A percentile compares a stretch with the other conserved stretches of the same genome.
These are phyloP conservation scores for Xerocomus amazonicus DNA, from an alignment of 1,284 basidiomycete species.

Conservation along the genomic window DNA sequence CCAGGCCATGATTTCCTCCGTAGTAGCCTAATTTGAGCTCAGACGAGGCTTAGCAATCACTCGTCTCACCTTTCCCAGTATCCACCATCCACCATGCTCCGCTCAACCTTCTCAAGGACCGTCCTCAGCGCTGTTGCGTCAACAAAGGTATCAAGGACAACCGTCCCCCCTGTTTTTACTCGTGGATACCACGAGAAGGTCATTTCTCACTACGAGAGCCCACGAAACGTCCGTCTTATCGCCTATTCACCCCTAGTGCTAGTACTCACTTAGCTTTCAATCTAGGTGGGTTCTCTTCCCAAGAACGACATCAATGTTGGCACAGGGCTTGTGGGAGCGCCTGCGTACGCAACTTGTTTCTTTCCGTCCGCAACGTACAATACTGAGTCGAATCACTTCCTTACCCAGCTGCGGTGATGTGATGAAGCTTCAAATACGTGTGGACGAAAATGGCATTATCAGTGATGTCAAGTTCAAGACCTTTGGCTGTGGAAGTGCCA, in stretches of 20 bases:
- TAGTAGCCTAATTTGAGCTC: slow-evolving; percentile 23
- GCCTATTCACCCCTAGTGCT: slow-evolving; percentile 23
- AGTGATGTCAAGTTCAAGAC: slow-evolving; percentile 99
- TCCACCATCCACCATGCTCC: slow-evolving; percentile 63
- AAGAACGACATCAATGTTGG: slow-evolving; percentile 92
- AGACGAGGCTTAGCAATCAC: slow-evolving; percentile 19
- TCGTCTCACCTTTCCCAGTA: slow-evolving; percentile 24
- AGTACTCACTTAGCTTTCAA: slow-evolving; percentile 48
- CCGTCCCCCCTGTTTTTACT: slow-evolving; percentile 46
- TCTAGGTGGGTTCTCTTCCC: slow-evolving; percentile 90
- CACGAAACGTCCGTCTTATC: slow-evolving; percentile 77
- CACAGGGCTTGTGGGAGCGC: slow-evolving; percentile 97
- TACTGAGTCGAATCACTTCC: slow-evolving; percentile 10
- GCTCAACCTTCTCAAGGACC: slow-evolving; percentile 53
- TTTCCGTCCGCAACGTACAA: slow-evolving; percentile 4
- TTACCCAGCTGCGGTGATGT: slow-evolving; percentile 78
- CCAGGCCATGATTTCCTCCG: background rate
- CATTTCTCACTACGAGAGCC: slow-evolving; percentile 93
- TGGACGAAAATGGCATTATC: slow-evolving; percentile 92
- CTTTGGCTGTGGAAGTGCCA: slow-evolving; percentile 95
- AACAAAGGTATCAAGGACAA: slow-evolving; percentile 40
- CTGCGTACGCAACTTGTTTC: slow-evolving; percentile 70
- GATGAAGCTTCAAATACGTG: slow-evolving; percentile 99
- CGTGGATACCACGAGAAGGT: slow-evolving; percentile 91
- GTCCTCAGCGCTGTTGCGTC: slow-evolving; percentile 43